Base-by-base conservation (phyloP, 495 filamentous ascomycete genomes). In the Pyrenula aspistea region DNA sequence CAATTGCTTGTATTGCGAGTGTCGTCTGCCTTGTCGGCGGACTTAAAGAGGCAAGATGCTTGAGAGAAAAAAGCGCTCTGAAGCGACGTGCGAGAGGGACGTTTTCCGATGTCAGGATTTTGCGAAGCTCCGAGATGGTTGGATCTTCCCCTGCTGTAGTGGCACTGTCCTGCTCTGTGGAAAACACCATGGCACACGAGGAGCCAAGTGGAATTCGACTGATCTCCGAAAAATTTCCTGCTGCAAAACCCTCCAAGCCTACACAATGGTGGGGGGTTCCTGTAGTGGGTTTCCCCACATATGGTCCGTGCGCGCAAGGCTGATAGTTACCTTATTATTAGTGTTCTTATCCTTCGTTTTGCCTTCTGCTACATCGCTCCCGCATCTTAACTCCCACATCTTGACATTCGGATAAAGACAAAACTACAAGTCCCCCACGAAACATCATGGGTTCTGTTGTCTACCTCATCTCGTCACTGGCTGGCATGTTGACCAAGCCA, bases 401-500 rank as follows among this genome's bases (percentile, higher is more conserved):
- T n/a, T n/a, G n/a, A n/a, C n/a, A n/a, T n/a, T n/a, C n/a, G n/a
- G n/a, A n/a, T n/a, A n/a, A n/a, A n/a, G n/a, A n/a, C n/a, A n/a
- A n/a, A n/a, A n/a, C n/a, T n/a, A n/a, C n/a, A n/a, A n/a, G n/a
- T n/a, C n/a, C n/a, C n/a, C n/a, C 8, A 15, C 31, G 31, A 15
- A 42, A 60, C 55, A 74, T 42, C 55, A 95, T 93, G 87, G 89
- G 91, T 65, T 95, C 90, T 55, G 87, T 97, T 55, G 88, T 96
- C 12, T 98, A 12, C 93, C 93, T 20, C 93, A 98, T 71, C 80
- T 98, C 31, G 79, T 82, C 56, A 94, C 88, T 12, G 93, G 90
- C 61, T 97, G 93, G 92, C 91, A 96, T 63, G 89, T 96, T 57
- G 91, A 96, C 73, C 91, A 95, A 73, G 88, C 88, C 52, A 95